Evolutionary conservation across 768 basidiomycete genomes (phyloP).

Genomic region (Sutorius australiensis): DNA sequence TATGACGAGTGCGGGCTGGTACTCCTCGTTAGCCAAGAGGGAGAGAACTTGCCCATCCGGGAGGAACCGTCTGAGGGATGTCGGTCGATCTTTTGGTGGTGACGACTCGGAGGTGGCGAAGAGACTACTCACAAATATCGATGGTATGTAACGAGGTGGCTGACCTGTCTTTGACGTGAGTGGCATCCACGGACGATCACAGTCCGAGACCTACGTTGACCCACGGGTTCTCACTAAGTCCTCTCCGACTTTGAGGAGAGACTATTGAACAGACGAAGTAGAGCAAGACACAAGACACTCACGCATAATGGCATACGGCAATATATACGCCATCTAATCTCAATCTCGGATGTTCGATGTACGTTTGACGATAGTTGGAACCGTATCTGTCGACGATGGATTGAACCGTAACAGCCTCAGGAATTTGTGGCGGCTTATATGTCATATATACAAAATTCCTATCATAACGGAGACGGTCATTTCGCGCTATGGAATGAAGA

Average conservation of each 20-base stretch:
- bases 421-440: slow-evolving; percentile 76
- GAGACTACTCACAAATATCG: slow-evolving; percentile 70
- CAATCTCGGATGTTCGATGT: slow-evolving; percentile 80
- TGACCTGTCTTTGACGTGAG: slow-evolving; percentile 46
- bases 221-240: slow-evolving; percentile 83
- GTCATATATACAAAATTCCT: slow-evolving; percentile 62
- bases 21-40: slow-evolving; percentile 77
- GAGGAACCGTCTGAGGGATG: slow-evolving; percentile 67
- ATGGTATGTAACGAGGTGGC: slow-evolving; percentile 87
- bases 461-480: slow-evolving; percentile 7
- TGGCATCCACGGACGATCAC: neutral
- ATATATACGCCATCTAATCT: slow-evolving; percentile 90
- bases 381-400: slow-evolving; percentile 49
- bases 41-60: slow-evolving; percentile 85
- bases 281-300: slow-evolving; percentile 25
- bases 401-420: slow-evolving; percentile 45
- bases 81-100: neutral
- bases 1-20: slow-evolving; percentile 65
- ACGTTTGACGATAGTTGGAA: slow-evolving; percentile 70
- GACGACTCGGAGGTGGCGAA: neutral
- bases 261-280: slow-evolving; percentile 1
- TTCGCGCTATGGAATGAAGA: neutral
- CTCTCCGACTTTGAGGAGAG: slow-evolving; percentile 39
- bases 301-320: slow-evolving; percentile 87
- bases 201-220: slow-evolving; percentile 58